These are phyloP conservation scores for Kalaharituber pfeilii DNA, from an alignment of 2,329 filamentous ascomycete species.

Conservation along the genomic window DNA sequence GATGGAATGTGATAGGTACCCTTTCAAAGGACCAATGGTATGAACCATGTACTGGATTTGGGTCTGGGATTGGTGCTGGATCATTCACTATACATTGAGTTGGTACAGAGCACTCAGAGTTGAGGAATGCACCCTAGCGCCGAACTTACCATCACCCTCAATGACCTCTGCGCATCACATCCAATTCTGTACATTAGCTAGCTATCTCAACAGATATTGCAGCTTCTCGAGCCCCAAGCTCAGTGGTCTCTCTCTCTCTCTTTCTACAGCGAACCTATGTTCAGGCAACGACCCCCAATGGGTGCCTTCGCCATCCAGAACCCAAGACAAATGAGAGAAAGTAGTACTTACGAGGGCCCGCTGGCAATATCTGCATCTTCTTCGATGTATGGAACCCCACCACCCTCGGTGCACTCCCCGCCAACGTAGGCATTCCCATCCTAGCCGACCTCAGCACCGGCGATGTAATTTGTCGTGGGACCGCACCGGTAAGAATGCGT, in stretches of 20 bases:
- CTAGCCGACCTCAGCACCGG: not conserved
- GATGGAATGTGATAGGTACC: slow-evolving; percentile 26
- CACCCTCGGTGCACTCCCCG: slow-evolving; percentile 31
- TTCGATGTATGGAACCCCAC: slow-evolving; percentile 77
- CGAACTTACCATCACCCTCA: slow-evolving; percentile 50
- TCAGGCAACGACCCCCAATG: not conserved
- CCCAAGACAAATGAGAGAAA: not conserved
- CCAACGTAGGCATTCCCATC: not conserved
- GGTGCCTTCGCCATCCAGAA: not conserved
- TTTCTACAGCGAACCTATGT: not conserved
- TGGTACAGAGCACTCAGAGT: not conserved
- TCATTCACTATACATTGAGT: slow-evolving; percentile 53
- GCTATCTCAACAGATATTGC: slow-evolving; percentile 21
- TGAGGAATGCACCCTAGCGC: not conserved
- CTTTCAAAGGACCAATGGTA: slow-evolving; percentile 98
- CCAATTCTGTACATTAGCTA: slow-evolving; percentile 28
- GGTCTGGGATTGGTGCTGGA: slow-evolving; percentile 52
- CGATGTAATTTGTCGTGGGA: not conserved
- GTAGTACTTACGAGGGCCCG: slow-evolving; percentile 56
- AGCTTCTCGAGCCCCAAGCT: not conserved
- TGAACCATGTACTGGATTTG: slow-evolving; percentile 67
- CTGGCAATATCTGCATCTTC: slow-evolving; percentile 59
- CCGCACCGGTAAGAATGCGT: not conserved
- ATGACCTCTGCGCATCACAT: slow-evolving; percentile 43
- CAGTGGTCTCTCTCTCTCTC: not conserved